A percentile compares a stretch with the other conserved stretches of the same genome.
Evolutionary conservation across 1,284 basidiomycete species (phyloP).

Genomic region (Ustilago esculenta): DNA sequence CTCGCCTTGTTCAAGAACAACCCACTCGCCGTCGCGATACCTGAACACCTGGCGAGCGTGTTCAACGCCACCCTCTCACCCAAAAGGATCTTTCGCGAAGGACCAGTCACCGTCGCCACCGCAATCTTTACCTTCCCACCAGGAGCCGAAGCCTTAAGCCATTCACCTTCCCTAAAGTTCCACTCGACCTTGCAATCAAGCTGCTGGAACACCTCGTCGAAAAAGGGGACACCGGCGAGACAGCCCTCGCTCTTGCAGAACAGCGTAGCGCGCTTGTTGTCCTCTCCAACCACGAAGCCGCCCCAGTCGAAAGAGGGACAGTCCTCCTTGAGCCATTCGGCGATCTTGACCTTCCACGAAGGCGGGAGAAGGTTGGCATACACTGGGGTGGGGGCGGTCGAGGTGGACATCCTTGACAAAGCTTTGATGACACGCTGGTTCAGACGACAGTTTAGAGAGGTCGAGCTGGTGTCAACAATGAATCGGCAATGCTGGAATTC

Average conservation of each 20-base stretch:
- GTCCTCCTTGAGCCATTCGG: slow-evolving; percentile 89
- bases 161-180: slow-evolving; percentile 85
- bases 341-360: slow-evolving; percentile 75
- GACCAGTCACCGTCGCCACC: slow-evolving; percentile 89
- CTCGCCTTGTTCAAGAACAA: slow-evolving; percentile 82
- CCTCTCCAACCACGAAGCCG: slow-evolving; percentile 95
- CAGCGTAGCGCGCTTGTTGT: slow-evolving; percentile 83
- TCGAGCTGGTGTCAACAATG: too few species aligned
- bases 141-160: slow-evolving; percentile 61
- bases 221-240: slow-evolving; percentile 93
- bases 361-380: slow-evolving; percentile 61
- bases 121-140: slow-evolving; percentile 72
- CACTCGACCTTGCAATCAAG: slow-evolving; percentile 93
- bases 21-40: slow-evolving; percentile 93
- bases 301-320: slow-evolving; percentile 97
- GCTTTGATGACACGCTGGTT: neutral
- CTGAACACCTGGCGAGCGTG: slow-evolving; percentile 91
- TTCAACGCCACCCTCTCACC: slow-evolving; percentile 96
- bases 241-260: slow-evolving; percentile 86
- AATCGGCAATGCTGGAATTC: too few species aligned
- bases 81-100: slow-evolving; percentile 85
- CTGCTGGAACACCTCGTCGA: slow-evolving; percentile 89
- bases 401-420: slow-evolving; percentile 13
- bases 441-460: too few species aligned
- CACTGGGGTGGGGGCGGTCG: slow-evolving; percentile 6